These are phyloP conservation scores for Plenodomus biglobosus DNA, from an alignment of 2,329 filamentous ascomycete genomes.

Conservation along the genomic window DNA sequence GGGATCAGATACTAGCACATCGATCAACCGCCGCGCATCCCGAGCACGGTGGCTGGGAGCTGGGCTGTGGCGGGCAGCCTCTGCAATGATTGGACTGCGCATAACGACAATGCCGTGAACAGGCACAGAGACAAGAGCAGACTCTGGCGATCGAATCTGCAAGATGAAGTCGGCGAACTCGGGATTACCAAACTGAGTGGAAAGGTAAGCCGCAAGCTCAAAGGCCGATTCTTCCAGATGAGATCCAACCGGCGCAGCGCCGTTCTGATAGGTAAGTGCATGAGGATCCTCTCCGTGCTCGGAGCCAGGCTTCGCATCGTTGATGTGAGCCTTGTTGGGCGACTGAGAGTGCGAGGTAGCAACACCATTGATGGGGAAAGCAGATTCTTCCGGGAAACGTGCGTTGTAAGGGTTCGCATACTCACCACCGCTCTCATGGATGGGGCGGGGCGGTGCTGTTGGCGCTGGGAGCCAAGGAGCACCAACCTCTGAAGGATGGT, in stretches of 20 bases:
- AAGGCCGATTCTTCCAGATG: conserved; percentile 30
- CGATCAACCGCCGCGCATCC: conserved; percentile 28
- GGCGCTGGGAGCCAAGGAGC: conserved; percentile 36
- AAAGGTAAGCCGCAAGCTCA: conserved; percentile 38
- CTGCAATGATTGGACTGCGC: conserved; percentile 39
- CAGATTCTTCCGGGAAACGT: conserved; percentile 17
- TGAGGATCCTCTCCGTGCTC: conserved; percentile 26
- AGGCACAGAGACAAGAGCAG: conserved; percentile 33
- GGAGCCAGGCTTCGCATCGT: conserved; percentile 21
- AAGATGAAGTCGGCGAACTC: conserved; percentile 43
- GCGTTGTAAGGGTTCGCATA: conserved; percentile 25
- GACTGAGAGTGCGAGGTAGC: conserved; percentile 38
- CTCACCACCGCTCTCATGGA: conserved; percentile 26
- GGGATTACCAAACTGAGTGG: conserved; percentile 37
- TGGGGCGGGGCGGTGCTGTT: conserved; percentile 24
- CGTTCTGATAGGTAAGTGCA: conserved; percentile 22
- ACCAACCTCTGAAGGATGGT: conserved; percentile 39
- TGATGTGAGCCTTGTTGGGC: conserved; percentile 35
- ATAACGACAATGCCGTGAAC: conserved; percentile 41
- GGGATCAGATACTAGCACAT: conserved; percentile 30
- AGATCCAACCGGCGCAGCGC: conserved; percentile 10
- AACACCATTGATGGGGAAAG: conserved; percentile 27
- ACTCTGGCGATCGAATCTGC: conserved; percentile 35
- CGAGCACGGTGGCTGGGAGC: conserved; percentile 23
- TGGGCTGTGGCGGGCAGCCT: conserved; percentile 27